These are phyloP conservation scores for Russula ochroleuca DNA, from an alignment of 768 basidiomycete species.

Conservation along the genomic window DNA sequence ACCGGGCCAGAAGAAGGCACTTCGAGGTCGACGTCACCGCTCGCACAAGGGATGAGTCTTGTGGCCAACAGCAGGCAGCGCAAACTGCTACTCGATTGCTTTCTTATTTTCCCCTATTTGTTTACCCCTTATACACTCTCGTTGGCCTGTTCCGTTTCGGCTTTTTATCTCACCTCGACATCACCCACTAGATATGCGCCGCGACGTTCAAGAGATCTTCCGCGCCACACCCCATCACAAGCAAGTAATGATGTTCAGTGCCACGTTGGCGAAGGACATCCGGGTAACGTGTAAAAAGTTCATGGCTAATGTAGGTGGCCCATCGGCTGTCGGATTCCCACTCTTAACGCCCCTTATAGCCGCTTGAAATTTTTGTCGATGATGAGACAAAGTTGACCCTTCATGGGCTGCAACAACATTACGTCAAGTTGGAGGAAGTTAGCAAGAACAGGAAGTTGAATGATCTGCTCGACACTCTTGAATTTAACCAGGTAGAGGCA, in stretches of 20 bases:
- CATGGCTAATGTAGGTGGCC: constrained; percentile 86
- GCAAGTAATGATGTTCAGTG: constrained; percentile 99
- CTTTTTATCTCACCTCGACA: constrained; percentile 59
- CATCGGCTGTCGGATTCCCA: neutral
- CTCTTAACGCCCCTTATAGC: constrained; percentile 46
- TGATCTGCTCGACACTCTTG: constrained; percentile 88
- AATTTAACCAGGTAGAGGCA: constrained; percentile 90
- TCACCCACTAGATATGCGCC: constrained; percentile 96
- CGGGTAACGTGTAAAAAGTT: constrained; percentile 98
- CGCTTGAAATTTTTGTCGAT: constrained; percentile 98
- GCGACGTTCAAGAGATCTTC: constrained; percentile 99
- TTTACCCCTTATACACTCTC: constrained; percentile 49
- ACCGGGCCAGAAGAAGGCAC: constrained; percentile 19
- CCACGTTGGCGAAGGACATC: constrained; percentile 95
- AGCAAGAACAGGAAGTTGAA: constrained; percentile 97
- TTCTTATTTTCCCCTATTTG: constrained; percentile 36
- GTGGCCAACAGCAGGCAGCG: constrained; percentile 20
- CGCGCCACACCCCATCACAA: constrained; percentile 98
- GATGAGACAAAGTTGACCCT: constrained; percentile 98
- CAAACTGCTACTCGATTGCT: constrained; percentile 17
- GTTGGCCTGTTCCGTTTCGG: constrained; percentile 49
- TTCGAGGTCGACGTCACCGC: constrained; percentile 24
- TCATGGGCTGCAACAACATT: constrained; percentile 98
- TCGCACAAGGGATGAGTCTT: constrained; percentile 14
- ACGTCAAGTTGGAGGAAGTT: constrained; percentile 92